phyloP scores from a whole-genome alignment of 768 basidiomycete species.

The Boletus sensibilis region DNA sequence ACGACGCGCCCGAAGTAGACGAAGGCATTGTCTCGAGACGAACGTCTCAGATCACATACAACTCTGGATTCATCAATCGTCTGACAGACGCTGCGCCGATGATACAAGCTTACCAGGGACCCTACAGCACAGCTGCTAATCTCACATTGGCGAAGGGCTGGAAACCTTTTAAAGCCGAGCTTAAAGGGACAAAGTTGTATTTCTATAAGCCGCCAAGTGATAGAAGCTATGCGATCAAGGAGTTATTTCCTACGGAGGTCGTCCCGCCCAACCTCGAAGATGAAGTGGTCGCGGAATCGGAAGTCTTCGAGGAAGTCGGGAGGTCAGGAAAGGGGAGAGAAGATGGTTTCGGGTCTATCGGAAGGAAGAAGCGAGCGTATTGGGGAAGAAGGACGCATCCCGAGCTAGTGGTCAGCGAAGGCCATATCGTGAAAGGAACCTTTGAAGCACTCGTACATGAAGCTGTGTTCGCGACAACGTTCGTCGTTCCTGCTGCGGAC shows the following conservation, averaged over 20 bases:
- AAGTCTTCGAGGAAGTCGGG: constrained; percentile 28
- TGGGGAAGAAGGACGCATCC: constrained; percentile 80
- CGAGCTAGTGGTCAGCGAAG: constrained; percentile 49
- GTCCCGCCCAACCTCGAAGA: constrained; percentile 55
- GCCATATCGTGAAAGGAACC: constrained; percentile 58
- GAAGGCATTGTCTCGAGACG: constrained; percentile 47
- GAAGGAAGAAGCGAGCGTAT: constrained; percentile 64
- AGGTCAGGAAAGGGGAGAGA: constrained; percentile 35
- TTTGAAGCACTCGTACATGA: constrained; percentile 83
- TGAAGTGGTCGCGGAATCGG: constrained; percentile 31
- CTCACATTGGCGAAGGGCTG: constrained; percentile 62
- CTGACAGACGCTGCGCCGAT: constrained; percentile 50
- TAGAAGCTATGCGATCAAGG: constrained; percentile 58
- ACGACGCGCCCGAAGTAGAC: constrained; percentile 41
- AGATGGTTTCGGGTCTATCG: constrained; percentile 27
- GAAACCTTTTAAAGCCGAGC: constrained; percentile 83
- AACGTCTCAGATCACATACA: constrained; percentile 76
- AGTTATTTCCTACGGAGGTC: constrained; percentile 68
- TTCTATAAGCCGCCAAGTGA: constrained; percentile 86
- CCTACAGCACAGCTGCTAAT: constrained; percentile 34
- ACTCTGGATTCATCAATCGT: constrained; percentile 75
- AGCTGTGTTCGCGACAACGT: constrained; percentile 74
- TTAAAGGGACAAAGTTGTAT: constrained; percentile 82
- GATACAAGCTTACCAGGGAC: constrained; percentile 29
- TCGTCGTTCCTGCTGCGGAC: constrained; percentile 32